A percentile compares a stretch with the other conserved stretches of the same genome.
Conservation (phyloP, 1,284 basidiomycete genomes). For the Marasmius oreades region DNA sequence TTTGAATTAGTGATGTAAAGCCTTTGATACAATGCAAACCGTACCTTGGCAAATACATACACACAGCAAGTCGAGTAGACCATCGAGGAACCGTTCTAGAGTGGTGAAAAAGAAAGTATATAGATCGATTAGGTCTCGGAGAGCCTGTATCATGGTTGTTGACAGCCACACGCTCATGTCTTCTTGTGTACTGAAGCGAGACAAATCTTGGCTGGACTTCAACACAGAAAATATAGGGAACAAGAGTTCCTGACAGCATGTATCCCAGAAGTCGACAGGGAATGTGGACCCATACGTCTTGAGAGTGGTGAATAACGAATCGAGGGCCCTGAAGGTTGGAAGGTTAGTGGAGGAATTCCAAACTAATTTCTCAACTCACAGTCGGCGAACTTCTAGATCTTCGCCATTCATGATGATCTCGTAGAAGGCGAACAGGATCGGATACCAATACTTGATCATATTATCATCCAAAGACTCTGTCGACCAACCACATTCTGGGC, state of each 20-base stretch:
- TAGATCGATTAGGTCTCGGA: conserved; percentile 93
- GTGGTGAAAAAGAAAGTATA: conserved; percentile 97
- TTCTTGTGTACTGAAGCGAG: conserved; percentile 93
- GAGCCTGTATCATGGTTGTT: conserved; percentile 98
- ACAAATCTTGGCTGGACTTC: conserved; percentile 86
- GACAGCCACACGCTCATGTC: conserved; percentile 99
- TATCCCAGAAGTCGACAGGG: conserved; percentile 95
- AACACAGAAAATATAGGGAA: conserved; percentile 99
- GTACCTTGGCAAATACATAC: conserved; percentile 98
- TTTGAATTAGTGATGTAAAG: conserved; percentile 10
- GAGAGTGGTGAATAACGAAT: conserved; percentile 92
- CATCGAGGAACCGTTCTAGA: conserved; percentile 87
- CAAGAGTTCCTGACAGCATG: conserved; percentile 92
- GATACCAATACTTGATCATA: conserved; percentile 97
- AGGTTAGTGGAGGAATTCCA: conserved; percentile 3
- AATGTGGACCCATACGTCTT: conserved; percentile 89
- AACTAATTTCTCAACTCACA: conserved; percentile 55
- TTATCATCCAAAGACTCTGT: conserved; percentile 60
- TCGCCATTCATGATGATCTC: conserved; percentile 99
- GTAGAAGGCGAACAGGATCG: conserved; percentile 94
- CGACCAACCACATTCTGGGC: conserved; percentile 75
- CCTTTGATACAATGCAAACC: background rate
- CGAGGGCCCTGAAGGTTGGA: conserved; percentile 72
- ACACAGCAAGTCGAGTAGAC: conserved; percentile 88
- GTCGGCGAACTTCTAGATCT: conserved; percentile 93